Percentiles rank a stretch among this genome's conserved stretches.
Conservation (phyloP, 345 rosid genomes). For the Eucalyptus pauciflora region DNA sequence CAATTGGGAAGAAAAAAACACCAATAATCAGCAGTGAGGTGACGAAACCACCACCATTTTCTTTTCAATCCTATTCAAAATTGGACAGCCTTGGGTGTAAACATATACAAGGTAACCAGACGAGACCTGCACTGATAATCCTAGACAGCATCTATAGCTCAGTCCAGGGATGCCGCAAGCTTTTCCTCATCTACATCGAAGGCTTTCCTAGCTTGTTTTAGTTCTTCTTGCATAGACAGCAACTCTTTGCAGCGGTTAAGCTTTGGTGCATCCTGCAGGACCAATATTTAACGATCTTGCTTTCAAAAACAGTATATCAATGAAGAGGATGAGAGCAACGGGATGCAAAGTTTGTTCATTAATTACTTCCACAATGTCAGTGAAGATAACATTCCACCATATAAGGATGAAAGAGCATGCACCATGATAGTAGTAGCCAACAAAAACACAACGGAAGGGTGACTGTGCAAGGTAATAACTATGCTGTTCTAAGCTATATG, state of each 20-base stretch:
- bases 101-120: background rate
- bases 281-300: background rate
- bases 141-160: background rate
- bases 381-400: background rate
- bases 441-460: background rate
- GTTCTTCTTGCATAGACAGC: constrained; percentile 90
- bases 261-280: constrained; percentile 68
- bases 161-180: constrained; percentile 42
- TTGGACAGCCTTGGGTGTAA: background rate
- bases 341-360: background rate
- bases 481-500: background rate
- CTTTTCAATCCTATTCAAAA: background rate
- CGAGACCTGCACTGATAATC: background rate
- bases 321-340: background rate
- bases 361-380: background rate
- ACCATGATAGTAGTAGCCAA: background rate
- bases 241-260: constrained; percentile 82
- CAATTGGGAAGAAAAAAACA: background rate
- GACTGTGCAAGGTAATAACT: background rate
- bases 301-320: background rate
- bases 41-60: background rate
- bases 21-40: background rate
- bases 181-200: constrained; percentile 89
- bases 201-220: constrained; percentile 94
- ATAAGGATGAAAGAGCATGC: background rate